These are phyloP conservation scores for Pseudogymnoascus sp. DNA, from an alignment of 2,329 filamentous ascomycete genomes.

Conservation along the genomic window DNA sequence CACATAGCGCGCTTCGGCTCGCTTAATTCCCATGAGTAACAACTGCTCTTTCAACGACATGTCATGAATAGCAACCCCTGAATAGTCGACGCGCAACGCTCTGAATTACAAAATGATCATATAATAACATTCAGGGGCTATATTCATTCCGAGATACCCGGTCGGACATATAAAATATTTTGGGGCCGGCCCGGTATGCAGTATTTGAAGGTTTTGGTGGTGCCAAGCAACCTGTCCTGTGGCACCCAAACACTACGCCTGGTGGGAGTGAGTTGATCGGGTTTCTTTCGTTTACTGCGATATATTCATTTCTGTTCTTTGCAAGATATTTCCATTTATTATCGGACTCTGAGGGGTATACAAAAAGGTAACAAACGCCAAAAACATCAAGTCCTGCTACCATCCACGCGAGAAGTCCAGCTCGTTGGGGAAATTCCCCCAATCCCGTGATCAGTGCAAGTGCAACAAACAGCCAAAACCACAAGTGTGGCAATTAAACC, in stretches of 20 bases:
- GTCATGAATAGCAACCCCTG: slow-evolving; percentile 16
- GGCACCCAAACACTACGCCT: not conserved
- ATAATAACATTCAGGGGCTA: not conserved
- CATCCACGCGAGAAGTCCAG: slow-evolving; percentile 4
- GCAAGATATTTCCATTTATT: slow-evolving; percentile 2
- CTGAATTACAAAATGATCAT: not conserved
- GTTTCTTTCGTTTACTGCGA: not conserved
- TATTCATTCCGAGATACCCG: slow-evolving; percentile 19
- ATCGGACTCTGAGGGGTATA: not conserved
- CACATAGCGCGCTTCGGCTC: not conserved
- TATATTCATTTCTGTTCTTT: not conserved
- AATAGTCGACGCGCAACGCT: slow-evolving; percentile 18
- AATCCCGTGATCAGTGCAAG: slow-evolving; percentile 3
- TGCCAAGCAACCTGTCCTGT: not conserved
- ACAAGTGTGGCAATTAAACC: not conserved
- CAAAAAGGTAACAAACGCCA: not conserved
- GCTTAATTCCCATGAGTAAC: slow-evolving; percentile 4
- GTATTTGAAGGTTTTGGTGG: not conserved
- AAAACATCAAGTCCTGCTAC: not conserved
- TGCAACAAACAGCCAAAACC: not conserved
- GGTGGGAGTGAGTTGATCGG: not conserved
- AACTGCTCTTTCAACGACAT: slow-evolving; percentile 25
- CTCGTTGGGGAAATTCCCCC: not conserved
- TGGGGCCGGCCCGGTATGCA: not conserved
- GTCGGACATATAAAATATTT: slow-evolving; percentile 18